Evolutionary conservation across 768 basidiomycete species (phyloP), one percentile per base, ranked within the genome.

Genomic region (Trametes cingulata): DNA sequence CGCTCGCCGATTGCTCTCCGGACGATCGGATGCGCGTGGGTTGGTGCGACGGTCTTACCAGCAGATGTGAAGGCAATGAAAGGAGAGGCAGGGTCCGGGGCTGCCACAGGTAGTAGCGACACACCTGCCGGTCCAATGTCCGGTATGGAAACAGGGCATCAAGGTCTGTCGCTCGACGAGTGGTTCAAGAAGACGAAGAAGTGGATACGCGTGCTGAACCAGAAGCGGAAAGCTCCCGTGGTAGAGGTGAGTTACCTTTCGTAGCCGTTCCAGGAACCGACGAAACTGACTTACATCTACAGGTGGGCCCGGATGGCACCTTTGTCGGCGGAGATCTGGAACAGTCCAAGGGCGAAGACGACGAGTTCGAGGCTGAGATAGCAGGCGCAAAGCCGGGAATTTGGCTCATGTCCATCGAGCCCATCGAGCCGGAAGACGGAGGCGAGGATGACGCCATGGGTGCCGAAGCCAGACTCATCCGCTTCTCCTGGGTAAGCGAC

Each of bases 361-460:
- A 47, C 35, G 39, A 53, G 36, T 53, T 53, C 52, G 52, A 53
- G 20, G 52, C 39, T 24, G 39, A 41, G 22, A 20, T 53, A 14
- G 33, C 14, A 5, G 40, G 29, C 27, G 52, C 29, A 19, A 53
- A 53, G 52, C 52, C 39, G 1, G 52, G 52, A 8, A 25, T 53
- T 14, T 53, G 52, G 52, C 42, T 33, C 10, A 43, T 53, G 40
- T 25, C 52, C n/a, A 7, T 50, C 35, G 48, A 50, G 48, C 19
- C 33, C 48, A 17, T n/a, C 13, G 12, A 12, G 39, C 39, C 4
- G 15, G 37, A 41, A 27, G 52, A 43, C 13, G 2, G n/a, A 19
- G 33, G n/a, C n/a, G 35, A 37, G 8, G 48, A 22, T n/a, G 48
- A 25, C 17, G 10, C 29, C 29, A 20, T 50, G 33, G 48, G 36